These are phyloP conservation scores for Croton setiger DNA, from an alignment of 441 rosid species.

Conservation along the genomic window DNA sequence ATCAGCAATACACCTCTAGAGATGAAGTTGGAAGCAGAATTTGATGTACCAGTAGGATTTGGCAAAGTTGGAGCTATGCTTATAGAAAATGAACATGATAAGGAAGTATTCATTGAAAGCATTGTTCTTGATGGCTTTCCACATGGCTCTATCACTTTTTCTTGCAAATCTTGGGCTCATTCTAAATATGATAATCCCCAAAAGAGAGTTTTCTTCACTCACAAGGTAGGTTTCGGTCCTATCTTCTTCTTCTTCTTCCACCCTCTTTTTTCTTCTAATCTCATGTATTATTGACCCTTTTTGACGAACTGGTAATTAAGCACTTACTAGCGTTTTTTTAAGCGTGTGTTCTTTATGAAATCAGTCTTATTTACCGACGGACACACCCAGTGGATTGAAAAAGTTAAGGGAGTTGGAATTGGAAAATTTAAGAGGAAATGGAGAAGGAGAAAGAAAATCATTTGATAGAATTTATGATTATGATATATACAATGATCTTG, in stretches of 20 bases:
- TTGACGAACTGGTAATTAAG: too few species aligned
- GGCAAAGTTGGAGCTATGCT: conserved; percentile 55
- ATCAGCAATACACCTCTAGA: conserved; percentile 17
- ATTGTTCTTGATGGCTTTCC: conserved; percentile 42
- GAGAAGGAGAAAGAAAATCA: too few species aligned
- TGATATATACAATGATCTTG: too few species aligned
- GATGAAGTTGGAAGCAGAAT: conserved; percentile 40
- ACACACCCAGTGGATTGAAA: too few species aligned
- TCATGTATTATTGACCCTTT: too few species aligned
- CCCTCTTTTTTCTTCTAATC: background rate
- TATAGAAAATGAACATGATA: conserved; percentile 49
- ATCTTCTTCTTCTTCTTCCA: background rate
- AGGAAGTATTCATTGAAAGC: conserved; percentile 42
- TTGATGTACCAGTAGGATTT: conserved; percentile 45
- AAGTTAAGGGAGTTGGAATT: too few species aligned
- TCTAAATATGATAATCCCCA: conserved; percentile 42
- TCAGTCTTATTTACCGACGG: too few species aligned
- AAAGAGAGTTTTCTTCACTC: conserved; percentile 52
- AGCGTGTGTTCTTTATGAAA: too few species aligned
- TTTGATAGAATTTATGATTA: too few species aligned
- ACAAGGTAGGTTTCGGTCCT: too few species aligned
- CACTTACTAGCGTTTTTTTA: too few species aligned
- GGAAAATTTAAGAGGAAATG: too few species aligned
- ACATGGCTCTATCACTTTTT: conserved; percentile 34
- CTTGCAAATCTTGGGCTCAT: conserved; percentile 50